Base-by-base conservation (phyloP, 2,329 filamentous ascomycete genomes). In the Neonectria sp. region DNA sequence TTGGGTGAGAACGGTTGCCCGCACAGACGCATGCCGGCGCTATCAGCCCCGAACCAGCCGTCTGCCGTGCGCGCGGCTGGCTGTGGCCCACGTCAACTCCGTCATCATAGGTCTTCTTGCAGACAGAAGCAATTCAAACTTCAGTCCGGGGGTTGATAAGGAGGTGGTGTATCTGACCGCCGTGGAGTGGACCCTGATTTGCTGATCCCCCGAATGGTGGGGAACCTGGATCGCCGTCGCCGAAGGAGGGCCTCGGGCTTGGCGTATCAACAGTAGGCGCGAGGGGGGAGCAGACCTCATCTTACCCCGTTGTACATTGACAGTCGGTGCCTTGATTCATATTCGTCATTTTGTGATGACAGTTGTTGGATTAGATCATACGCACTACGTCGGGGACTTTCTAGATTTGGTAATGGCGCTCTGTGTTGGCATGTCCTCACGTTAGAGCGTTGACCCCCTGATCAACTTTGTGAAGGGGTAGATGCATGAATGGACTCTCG, bases 401-500 rank as follows among this genome's bases (percentile, higher is more conserved):
- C n/a, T 35, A 12, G 11, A 53, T 53, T 24, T 35, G 31, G 51
- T 17, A 25, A 37, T 35, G 51, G 31, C n/a, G 9, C 12, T 24
- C n/a, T 35, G 48, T 7, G 33, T 35, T 5, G 6, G 29, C 51
- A 35, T 11, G 13, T 21, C 31, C 51, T 53, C 31, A 24, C 29
- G 51, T 53, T 31, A 24, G 27, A 51, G 51, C 21, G 6, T 17
- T 24, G n/a, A 24, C 6, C 17, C 29, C 51, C n/a, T 53, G n/a
- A 24, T 35, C 29, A 37, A 9, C 27, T 9, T 37, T 53, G 8
- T 24, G 51, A 33, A 11, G 11, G 51, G 29, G 51, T 24, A 35
- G 51, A 35, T 53, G 51, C n/a, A 52, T 37, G 29, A 53, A 53
- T 15, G 29, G n/a, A 17, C 55, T 24, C n/a, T 33, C 35, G 53